Evolutionary conservation across 345 rosid species (phyloP), one percentile per base, ranked within the genome.

Genomic region (Syzygium grande): DNA sequence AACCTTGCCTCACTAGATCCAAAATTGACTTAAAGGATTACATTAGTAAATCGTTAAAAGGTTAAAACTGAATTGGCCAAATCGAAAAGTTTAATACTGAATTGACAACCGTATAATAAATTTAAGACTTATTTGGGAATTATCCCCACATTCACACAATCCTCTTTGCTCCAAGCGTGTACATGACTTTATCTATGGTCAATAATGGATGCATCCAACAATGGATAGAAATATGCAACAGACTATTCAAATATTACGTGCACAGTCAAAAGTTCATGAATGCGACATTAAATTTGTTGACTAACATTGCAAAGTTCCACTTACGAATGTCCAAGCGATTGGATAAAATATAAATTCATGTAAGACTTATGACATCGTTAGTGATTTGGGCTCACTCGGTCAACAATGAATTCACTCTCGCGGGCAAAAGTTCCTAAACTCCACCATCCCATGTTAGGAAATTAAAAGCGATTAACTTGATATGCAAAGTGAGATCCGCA

Each of bases 41-140:
- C 5, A 56, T 56, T 23, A 12, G 5, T 23, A 56, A 73, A 73
- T 38, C 4, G 0, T 73, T 2, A 73, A 73, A 73, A 73, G 0
- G 3, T 38, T 19, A 73, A 0, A 1, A 73, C 1, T 3, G 22
- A 68, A 17, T 68, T 68, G 11, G 11, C 22, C 6, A 68, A 68
- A 68, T 34, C 11, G 2, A 68, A 34, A 68, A 17, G 1, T 34
- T 17, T 68, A 9, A 0, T 1, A 34, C 1, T 68, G 0, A n/a
- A 34, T 68, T 2, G 0, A 15, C 2, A 68, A 15, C 0, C 6
- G 0, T 68, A 17, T 3, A 68, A 34, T 68, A 34, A 9, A 0
- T 68, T 68, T 17, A 68, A 4, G 0, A 34, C 6, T 9, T 68
- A 4, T 68, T 68, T 19, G 0, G 1, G 34, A 17, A 0, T 38